A percentile compares a stretch with the other conserved stretches of the same genome.
phyloP scores from a whole-genome alignment of 768 basidiomycete species.

The Leccinum boreale region DNA sequence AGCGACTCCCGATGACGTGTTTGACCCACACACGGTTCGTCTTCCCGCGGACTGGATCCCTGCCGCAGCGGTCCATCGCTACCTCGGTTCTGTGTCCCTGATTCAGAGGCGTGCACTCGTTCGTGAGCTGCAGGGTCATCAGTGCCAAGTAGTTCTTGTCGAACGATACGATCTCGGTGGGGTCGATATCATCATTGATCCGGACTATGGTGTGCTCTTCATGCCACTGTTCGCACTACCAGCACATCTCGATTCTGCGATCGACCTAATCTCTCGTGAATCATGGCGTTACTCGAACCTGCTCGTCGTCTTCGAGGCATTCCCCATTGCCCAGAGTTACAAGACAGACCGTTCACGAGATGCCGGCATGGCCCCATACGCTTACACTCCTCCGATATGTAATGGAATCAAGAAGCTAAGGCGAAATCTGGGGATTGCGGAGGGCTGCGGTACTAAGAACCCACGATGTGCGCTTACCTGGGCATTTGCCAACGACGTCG shows the following conservation, averaged over 20 bases:
- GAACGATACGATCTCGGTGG: slow-evolving; percentile 62
- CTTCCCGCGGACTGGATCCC: slow-evolving; percentile 33
- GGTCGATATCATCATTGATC: slow-evolving; percentile 66
- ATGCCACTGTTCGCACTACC: slow-evolving; percentile 46
- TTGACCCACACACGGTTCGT: slow-evolving; percentile 42
- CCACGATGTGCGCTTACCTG: slow-evolving; percentile 42
- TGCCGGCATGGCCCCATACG: slow-evolving; percentile 27
- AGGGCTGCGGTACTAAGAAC: slow-evolving; percentile 54
- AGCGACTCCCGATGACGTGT: slow-evolving; percentile 39
- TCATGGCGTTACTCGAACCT: slow-evolving; percentile 64
- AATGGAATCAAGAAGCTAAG: slow-evolving; percentile 69
- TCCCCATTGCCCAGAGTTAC: slow-evolving; percentile 45
- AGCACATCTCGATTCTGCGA: slow-evolving; percentile 43
- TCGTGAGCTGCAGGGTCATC: slow-evolving; percentile 42
- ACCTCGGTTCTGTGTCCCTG: slow-evolving; percentile 65
- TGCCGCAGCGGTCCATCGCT: slow-evolving; percentile 48
- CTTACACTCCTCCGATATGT: slow-evolving; percentile 64
- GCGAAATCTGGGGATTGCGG: slow-evolving; percentile 58
- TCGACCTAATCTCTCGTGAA: slow-evolving; percentile 42
- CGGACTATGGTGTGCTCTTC: slow-evolving; percentile 55
- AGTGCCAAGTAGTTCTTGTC: slow-evolving; percentile 52
- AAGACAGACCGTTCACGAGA: slow-evolving; percentile 10
- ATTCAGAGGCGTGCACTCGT: slow-evolving; percentile 67
- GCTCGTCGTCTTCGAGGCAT: slow-evolving; percentile 66
- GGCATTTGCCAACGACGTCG: slow-evolving; percentile 61